These are phyloP conservation scores for Claviceps humidiphila DNA, from an alignment of 2,329 filamentous ascomycete genomes.

Conservation along the genomic window DNA sequence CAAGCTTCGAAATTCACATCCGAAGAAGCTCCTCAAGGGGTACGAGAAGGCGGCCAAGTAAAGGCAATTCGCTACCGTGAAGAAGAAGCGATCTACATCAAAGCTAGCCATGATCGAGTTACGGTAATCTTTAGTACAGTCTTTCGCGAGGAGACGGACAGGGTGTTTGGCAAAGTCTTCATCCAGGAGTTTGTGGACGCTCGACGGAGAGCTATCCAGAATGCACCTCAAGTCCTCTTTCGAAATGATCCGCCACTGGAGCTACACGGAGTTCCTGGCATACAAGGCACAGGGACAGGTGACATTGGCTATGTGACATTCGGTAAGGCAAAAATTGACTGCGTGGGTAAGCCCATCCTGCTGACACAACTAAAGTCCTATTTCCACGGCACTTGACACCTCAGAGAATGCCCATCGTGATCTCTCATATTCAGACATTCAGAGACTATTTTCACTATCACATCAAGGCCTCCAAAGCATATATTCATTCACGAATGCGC, in stretches of 20 bases:
- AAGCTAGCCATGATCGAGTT: conserved; percentile 91
- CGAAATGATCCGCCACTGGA: conserved; percentile 88
- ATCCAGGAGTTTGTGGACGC: conserved; percentile 98
- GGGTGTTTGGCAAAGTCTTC: conserved; percentile 96
- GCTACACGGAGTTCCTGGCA: conserved; percentile 73
- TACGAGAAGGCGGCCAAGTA: conserved; percentile 78
- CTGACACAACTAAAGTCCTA: conserved; percentile 47
- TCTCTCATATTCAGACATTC: conserved; percentile 99
- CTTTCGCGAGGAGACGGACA: conserved; percentile 94
- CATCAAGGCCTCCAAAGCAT: conserved; percentile 98
- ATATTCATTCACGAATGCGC: conserved; percentile 97
- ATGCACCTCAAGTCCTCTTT: conserved; percentile 95
- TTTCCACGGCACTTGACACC: conserved; percentile 90
- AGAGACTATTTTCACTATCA: conserved; percentile 99
- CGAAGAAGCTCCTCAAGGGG: conserved; percentile 83
- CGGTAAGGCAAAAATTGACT: conserved; percentile 41
- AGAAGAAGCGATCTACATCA: conserved; percentile 97
- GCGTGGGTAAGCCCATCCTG: not conserved
- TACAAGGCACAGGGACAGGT: conserved; percentile 60
- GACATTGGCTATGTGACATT: conserved; percentile 98
- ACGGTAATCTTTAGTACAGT: conserved; percentile 98
- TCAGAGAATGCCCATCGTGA: conserved; percentile 84
- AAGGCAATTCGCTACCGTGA: conserved; percentile 98
- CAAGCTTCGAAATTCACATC: conserved; percentile 86
- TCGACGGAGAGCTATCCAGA: conserved; percentile 86